Conservation (phyloP, 192 early-diverging fungal species). For the Coemansia sp. region DNA sequence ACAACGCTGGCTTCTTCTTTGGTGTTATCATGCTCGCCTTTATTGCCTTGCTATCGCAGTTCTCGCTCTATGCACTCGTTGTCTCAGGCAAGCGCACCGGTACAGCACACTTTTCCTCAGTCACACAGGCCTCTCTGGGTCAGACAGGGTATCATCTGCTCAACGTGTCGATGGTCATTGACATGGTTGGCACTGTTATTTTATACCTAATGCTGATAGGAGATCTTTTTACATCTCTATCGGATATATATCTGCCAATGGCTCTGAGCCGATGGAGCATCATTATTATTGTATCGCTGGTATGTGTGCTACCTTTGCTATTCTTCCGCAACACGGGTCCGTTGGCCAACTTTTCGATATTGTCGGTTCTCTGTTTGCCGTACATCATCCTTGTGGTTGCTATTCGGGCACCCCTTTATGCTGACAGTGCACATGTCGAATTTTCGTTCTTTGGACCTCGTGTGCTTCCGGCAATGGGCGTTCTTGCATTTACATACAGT, state of each 20-base stretch:
- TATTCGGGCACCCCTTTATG: slow-evolving; percentile 52
- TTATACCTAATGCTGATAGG: slow-evolving; percentile 39
- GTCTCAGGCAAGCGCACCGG: slow-evolving; percentile 51
- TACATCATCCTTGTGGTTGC: slow-evolving; percentile 58
- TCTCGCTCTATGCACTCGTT: slow-evolving; percentile 58
- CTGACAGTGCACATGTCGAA: slow-evolving; percentile 36
- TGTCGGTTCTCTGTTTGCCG: slow-evolving; percentile 59
- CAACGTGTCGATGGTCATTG: slow-evolving; percentile 58
- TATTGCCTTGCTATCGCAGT: slow-evolving; percentile 53
- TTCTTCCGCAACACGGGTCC: slow-evolving; percentile 63
- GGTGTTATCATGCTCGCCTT: slow-evolving; percentile 55
- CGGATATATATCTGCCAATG: slow-evolving; percentile 20
- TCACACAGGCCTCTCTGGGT: slow-evolving; percentile 56
- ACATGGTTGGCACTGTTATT: slow-evolving; percentile 52
- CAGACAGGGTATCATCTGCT: slow-evolving; percentile 55
- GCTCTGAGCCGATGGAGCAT: slow-evolving; percentile 6
- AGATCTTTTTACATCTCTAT: slow-evolving; percentile 20
- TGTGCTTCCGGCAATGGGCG: slow-evolving; percentile 60
- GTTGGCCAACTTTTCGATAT: slow-evolving; percentile 53
- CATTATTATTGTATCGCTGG: slow-evolving; percentile 25
- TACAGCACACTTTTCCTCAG: slow-evolving; percentile 55
- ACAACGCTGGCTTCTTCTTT: slow-evolving; percentile 56
- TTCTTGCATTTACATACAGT: slow-evolving; percentile 63
- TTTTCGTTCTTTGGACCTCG: slow-evolving; percentile 54
- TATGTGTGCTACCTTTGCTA: slow-evolving; percentile 47